These are phyloP conservation scores for Mucor ambiguus DNA, from an alignment of 371 early-diverging fungal genomes.

Conservation along the genomic window DNA sequence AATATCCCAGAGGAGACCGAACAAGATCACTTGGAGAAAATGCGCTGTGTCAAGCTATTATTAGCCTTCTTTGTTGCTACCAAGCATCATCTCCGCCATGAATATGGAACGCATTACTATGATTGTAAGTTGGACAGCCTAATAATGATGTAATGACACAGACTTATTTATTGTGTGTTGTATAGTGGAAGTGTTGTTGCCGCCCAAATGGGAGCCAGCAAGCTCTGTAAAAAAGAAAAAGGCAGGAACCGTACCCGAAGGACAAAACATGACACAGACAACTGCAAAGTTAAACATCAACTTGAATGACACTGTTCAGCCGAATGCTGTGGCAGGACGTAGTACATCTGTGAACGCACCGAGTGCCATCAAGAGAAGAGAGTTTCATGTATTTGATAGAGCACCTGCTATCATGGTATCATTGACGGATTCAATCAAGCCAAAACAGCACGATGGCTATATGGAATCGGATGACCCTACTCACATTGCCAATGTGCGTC, in stretches of 20 bases:
- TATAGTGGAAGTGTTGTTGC: slow-evolving; percentile 50
- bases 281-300: background rate
- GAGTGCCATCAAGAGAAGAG: background rate
- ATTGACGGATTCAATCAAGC: slow-evolving; percentile 29
- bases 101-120: slow-evolving; percentile 58
- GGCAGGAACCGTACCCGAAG: background rate
- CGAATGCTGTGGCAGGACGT: background rate
- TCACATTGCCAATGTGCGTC: slow-evolving; percentile 37
- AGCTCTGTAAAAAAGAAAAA: slow-evolving; percentile 11
- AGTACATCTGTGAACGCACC: background rate
- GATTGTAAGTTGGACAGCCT: slow-evolving; percentile 38
- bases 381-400: background rate
- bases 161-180: background rate
- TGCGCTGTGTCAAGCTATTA: slow-evolving; percentile 71
- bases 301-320: background rate
- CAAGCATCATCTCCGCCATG: slow-evolving; percentile 75
- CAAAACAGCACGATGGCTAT: slow-evolving; percentile 18
- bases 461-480: slow-evolving; percentile 39
- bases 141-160: slow-evolving; percentile 7
- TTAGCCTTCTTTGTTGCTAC: slow-evolving; percentile 70
- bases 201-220: slow-evolving; percentile 38
- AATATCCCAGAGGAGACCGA: slow-evolving; percentile 50
- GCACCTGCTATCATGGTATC: slow-evolving; percentile 20
- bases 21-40: slow-evolving; percentile 63
- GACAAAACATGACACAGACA: background rate